These are phyloP conservation scores for Pleurotus djamor DNA, from an alignment of 768 basidiomycete species.

Conservation along the genomic window DNA sequence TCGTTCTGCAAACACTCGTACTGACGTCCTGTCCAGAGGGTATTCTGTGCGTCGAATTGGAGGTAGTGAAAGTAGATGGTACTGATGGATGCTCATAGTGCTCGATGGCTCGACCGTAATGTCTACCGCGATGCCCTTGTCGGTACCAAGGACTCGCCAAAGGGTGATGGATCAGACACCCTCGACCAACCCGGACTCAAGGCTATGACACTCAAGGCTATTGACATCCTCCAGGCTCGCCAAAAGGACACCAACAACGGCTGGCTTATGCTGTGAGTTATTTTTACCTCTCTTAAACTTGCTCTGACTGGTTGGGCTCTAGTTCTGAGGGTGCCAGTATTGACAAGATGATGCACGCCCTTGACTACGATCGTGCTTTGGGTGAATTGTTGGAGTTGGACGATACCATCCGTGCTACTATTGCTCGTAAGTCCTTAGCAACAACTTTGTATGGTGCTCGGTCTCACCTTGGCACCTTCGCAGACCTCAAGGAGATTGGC, in stretches of 20 bases:
- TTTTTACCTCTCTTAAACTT: not conserved
- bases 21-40: not conserved
- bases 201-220: slow-evolving; percentile 45
- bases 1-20: not conserved
- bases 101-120: slow-evolving; percentile 41
- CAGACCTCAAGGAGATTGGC: slow-evolving; percentile 40
- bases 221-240: slow-evolving; percentile 38
- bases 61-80: not conserved
- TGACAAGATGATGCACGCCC: slow-evolving; percentile 49
- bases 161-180: slow-evolving; percentile 38
- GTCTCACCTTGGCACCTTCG: too few species aligned
- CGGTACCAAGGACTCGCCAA: slow-evolving; percentile 34
- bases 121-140: slow-evolving; percentile 34
- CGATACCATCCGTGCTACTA: slow-evolving; percentile 40
- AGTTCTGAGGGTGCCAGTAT: slow-evolving; percentile 44
- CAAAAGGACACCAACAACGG: slow-evolving; percentile 27
- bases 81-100: slow-evolving; percentile 19
- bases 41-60: not conserved
- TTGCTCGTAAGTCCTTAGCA: slow-evolving; percentile 30
- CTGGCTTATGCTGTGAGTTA: slow-evolving; percentile 41
- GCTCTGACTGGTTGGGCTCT: not conserved
- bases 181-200: slow-evolving; percentile 43
- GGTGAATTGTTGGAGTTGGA: slow-evolving; percentile 44
- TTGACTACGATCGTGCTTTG: slow-evolving; percentile 46
- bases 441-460: too few species aligned